phyloP scores from a whole-genome alignment of 2,329 filamentous ascomycete genomes.

The Zymoseptoria pseudotritici region DNA sequence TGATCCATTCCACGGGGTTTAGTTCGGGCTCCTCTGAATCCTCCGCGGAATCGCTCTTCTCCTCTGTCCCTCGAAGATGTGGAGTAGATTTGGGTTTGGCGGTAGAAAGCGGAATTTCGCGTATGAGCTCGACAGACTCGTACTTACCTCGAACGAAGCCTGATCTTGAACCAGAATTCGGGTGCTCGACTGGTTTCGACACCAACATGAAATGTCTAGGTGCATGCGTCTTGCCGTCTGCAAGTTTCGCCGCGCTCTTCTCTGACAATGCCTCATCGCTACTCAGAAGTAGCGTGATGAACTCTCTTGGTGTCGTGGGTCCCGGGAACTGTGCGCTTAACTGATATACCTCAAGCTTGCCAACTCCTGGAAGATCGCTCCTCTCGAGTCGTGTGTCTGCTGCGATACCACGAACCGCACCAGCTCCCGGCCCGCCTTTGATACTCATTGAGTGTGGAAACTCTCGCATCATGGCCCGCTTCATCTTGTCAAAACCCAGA shows the following conservation, averaged over 20 bases:
- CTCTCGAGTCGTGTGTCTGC: constrained; percentile 68
- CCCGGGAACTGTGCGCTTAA: constrained; percentile 85
- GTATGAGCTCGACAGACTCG: constrained; percentile 84
- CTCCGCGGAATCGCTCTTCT: constrained; percentile 2
- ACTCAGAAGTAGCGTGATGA: constrained; percentile 70
- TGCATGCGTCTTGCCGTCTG: constrained; percentile 29
- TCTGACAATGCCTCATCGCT: constrained; percentile 49
- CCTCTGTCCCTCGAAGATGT: constrained; percentile 14
- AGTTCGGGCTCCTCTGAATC: constrained; percentile 42
- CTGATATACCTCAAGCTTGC: constrained; percentile 68
- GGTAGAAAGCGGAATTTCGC: constrained; percentile 60
- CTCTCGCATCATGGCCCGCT: constrained; percentile 66
- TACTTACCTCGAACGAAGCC: constrained; percentile 80
- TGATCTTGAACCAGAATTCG: constrained; percentile 59
- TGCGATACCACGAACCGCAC: constrained; percentile 76
- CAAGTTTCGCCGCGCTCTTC: constrained; percentile 31
- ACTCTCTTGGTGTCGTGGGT: constrained; percentile 80
- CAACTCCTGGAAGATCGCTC: constrained; percentile 50
- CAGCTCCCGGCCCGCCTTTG: constrained; percentile 61
- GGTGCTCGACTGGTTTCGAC: constrained; percentile 75
- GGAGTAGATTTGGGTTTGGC: constrained; percentile 32
- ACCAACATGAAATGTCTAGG: constrained; percentile 76
- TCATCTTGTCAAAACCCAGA: constrained; percentile 69
- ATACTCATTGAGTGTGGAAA: constrained; percentile 70
- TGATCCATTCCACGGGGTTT: constrained; percentile 79